A percentile compares a stretch with the other conserved stretches of the same genome.
These are phyloP conservation scores for Ceratocystis smalleyi DNA, from an alignment of 2,329 filamentous ascomycete species.

Conservation along the genomic window DNA sequence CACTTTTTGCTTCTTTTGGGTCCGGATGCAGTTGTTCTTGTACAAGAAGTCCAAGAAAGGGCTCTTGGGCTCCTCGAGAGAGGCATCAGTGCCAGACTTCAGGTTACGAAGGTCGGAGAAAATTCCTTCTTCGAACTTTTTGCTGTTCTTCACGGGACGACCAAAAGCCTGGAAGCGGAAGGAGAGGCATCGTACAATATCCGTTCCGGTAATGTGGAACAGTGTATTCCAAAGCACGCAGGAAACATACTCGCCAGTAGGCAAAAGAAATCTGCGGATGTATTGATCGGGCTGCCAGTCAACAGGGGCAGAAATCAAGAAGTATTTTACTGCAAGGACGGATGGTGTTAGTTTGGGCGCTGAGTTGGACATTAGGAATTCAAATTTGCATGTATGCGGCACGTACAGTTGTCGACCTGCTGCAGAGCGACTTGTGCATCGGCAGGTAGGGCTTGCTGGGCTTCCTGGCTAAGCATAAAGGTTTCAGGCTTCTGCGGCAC, in stretches of 20 bases:
- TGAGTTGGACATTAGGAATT: neutral
- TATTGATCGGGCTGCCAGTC: conserved; percentile 97
- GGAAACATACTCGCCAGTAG: conserved; percentile 96
- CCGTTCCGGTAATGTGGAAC: conserved; percentile 97
- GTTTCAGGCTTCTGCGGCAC: conserved; percentile 94
- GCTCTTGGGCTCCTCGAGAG: conserved; percentile 96
- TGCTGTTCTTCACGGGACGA: conserved; percentile 95
- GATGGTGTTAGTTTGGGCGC: conserved; percentile 18
- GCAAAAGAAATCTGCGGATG: conserved; percentile 85
- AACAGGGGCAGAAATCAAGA: conserved; percentile 94
- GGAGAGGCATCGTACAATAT: conserved; percentile 94
- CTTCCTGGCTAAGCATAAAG: conserved; percentile 94
- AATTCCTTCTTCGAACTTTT: conserved; percentile 99
- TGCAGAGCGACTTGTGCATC: conserved; percentile 95
- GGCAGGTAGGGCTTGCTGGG: conserved; percentile 86
- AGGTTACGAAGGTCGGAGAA: conserved; percentile 97
- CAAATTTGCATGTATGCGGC: neutral
- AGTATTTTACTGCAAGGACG: conserved; percentile 74
- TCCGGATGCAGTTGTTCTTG: conserved; percentile 99
- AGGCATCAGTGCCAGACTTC: conserved; percentile 95
- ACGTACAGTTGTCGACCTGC: conserved; percentile 91
- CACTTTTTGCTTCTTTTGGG: conserved; percentile 99
- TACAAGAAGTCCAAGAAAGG: conserved; percentile 96
- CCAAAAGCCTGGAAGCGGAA: conserved; percentile 98
- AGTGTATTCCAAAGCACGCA: conserved; percentile 99